Base-by-base conservation (phyloP, 257 asterid species). In the Jasminum sambac region DNA sequence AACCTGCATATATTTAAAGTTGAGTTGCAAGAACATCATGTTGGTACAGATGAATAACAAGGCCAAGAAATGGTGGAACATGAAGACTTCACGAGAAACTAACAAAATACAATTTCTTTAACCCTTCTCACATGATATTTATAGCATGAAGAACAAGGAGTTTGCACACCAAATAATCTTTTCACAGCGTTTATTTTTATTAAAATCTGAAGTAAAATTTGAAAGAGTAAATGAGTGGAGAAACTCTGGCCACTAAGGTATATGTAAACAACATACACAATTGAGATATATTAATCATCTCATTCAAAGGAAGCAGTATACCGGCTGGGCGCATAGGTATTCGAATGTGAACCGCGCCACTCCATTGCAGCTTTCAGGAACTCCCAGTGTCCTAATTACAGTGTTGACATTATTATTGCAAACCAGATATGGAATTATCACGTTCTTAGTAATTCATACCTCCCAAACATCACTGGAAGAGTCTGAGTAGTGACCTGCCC, bases 381-480 rank as follows among this genome's bases (percentile, higher is more conserved):
- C 95, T 76, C 89, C 96, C 84, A 94, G 63, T 72, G 89, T 80
- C 86, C 99, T 91, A 86, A 72, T 62, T 59, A 66, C 72, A 66
- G 61, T 63, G 74, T 63, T 66, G 69, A 55, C 63, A 39, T 48
- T 63, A 73, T 73, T 46, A 72, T 50, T 39, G 69, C 52, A 74
- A 39, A 37, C 39, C 43, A 70, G 71, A 50, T 50, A 21, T 66
- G 63, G 5, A 55, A 55, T 21, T 55, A 55, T 23, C 36, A 55
- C 21, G 24, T 23, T 61, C 44, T 62, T 39, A 36, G 11, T 59
- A 34, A 24, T 25, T 44, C 19, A 13, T 79, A 91, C 99, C 99
- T 88, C 73, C 99, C 97, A 77, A 94, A 94, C 99, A 94, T 94
- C 86, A 94, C 97, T 16, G 82, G 83, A 80, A 94, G 85, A 76